Base-by-base conservation (phyloP, 495 filamentous ascomycete genomes). In the Penicillium manginii region DNA sequence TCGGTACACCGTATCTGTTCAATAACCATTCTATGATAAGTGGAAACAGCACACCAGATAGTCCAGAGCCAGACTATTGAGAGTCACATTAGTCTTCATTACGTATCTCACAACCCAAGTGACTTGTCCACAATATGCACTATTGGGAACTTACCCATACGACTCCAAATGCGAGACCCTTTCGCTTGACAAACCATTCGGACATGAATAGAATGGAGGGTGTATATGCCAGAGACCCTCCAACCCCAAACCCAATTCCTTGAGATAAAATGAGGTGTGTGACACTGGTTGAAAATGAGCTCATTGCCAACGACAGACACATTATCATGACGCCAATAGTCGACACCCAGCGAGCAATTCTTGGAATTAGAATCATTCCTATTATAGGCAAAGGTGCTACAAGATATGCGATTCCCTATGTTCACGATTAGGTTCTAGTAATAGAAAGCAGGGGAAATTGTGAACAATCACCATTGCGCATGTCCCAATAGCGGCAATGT, bases 131-230 rank as follows among this genome's bases (percentile, higher is more conserved):
- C 11, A 10, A n/a, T 7, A 42, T 5, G 26, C 26, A 29, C 26
- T 5, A 8, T 7, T 29, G 26, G 26, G 9, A n/a, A 2, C 56
- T 59, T 35, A 66, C 67, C 77, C 74, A 77, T 59, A 80, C 77
- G 37, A 81, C 67, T 6, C 80, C 80, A 62, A 75, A 81, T 0
- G 80, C 80, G 4, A 81, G 60, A 0, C 78, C 76, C 55, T 81
- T 81, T 2, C 74, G 67, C 51, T 65, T 66, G 7, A 71, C 52
- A 54, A 84, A 84, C 82, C 82, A 84, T 47, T 83, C 79, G 29
- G 81, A 77, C 33, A 84, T 68, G 57, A 75, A 81, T 1, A 81
- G 63, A 18, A 78, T 75, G 9, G 74, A 73, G 0, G 80, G 76
- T 8, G 70, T 75, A 58, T 80, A 84, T 14, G 78, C 60, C 5